Evolutionary conservation across 768 basidiomycete genomes (phyloP), one percentile per base, ranked within the genome.

Genomic region (Piloderma croceum): DNA sequence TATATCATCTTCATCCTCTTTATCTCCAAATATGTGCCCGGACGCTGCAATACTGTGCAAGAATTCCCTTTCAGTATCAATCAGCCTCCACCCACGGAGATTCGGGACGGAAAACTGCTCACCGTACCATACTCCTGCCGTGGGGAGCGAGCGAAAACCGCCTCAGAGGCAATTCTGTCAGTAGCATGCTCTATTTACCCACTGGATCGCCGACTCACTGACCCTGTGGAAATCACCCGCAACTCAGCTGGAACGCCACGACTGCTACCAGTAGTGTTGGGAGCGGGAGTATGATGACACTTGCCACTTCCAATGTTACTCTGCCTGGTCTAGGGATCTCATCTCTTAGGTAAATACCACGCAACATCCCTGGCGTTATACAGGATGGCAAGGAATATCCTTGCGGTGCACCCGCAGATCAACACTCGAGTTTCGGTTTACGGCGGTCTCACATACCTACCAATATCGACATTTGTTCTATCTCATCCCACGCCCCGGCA

Each of bases 201-300:
- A 91, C 57, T 91, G 89, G 89, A 90, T 88, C 46, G 89, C 89
- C n/a, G 89, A 91, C 69, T 90, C 87, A 2, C 67, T 89, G 38
- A 91, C 89, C 24, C 71, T 91, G 29, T 91, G 89, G 89, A 89
- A 86, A 65, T 78, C 84, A 10, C 87, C 89, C 31, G 73, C 82
- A 50, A 90, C 84, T n/a, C 86, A 91, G 70, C 42, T 62, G 64
- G 27, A 75, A 73, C 34, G 69, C 65, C 12, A 66, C 67, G 9
- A 39, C 64, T 18, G 69, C 69, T 41, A 58, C 62, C 38, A 61
- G 63, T 36, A 63, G 65, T 35, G 62, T 54, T 7, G 51, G 45
- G 17, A 73, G 71, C 40, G 61, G 64, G 24, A 61, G 62, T 36
- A 59, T 65, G 48, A 53, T 57, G 13, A 62, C 62, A 23, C 63